Evolutionary conservation across 2,329 filamentous ascomycete genomes (phyloP).

Genomic region (Chaetomium sp.): DNA sequence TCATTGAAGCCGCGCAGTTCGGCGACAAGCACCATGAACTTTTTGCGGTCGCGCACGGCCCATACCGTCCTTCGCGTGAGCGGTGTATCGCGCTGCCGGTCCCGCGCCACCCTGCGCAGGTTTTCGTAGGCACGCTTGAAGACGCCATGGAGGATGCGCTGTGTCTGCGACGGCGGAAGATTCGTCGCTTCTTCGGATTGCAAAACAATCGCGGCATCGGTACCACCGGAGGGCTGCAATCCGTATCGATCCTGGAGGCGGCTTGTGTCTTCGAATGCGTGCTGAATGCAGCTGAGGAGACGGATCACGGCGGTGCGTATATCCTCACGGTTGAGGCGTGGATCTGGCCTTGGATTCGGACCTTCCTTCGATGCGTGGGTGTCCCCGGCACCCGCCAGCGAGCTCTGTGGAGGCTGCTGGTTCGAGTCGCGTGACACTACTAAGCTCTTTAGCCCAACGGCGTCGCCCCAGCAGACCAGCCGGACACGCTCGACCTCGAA

Average conservation of each 20-base stretch:
- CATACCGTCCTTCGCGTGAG: not conserved
- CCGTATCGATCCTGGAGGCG: constrained; percentile 6
- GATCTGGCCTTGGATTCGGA: not conserved
- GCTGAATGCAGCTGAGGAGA: constrained; percentile 7
- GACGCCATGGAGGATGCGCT: constrained; percentile 1
- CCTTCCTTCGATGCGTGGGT: not conserved
- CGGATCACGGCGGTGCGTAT: constrained; percentile 1
- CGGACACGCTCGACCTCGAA: constrained; percentile 8
- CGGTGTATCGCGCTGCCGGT: not conserved
- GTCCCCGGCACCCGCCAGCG: not conserved
- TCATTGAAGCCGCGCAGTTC: constrained; percentile 8
- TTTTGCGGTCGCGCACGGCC: constrained; percentile 2
- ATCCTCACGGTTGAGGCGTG: constrained; percentile 2
- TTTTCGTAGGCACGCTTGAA: constrained; percentile 7
- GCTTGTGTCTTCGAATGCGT: constrained; percentile 8
- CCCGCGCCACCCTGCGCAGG: constrained; percentile 1
- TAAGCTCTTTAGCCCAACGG: constrained; percentile 1
- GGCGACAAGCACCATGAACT: not conserved
- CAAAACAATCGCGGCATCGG: not conserved
- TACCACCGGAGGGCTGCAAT: not conserved
- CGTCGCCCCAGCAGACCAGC: constrained; percentile 6
- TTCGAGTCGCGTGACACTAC: not conserved
- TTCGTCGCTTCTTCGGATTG: not conserved
- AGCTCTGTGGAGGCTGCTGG: not conserved
- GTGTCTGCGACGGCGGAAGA: not conserved